Base-by-base conservation (phyloP, 495 filamentous ascomycete genomes). In the Hypoxylon rickii region DNA sequence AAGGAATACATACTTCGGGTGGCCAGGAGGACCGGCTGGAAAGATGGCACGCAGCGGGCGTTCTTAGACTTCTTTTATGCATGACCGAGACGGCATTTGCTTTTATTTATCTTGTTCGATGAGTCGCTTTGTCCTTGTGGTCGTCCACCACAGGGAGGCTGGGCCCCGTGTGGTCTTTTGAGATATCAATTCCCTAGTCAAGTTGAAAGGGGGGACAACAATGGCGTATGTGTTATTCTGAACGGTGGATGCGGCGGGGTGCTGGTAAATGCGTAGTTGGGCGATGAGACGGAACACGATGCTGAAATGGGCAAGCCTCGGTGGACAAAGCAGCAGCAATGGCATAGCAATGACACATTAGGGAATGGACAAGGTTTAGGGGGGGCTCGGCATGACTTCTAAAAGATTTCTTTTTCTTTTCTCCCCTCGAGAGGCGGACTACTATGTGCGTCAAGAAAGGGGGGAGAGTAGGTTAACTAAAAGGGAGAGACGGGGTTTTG, bases 1-100 rank as follows among this genome's bases (percentile, higher is more conserved):
- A 51, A 51, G 55, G 50, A 36, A 40, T 33, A 42, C 40, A 36
- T 51, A 45, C 55, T 55, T 59, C 49, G 29, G 22, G 42, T 52
- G 49, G 44, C 51, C 50, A 51, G 55, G 44, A 29, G 46, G 42
- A 55, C 45, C 46, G 22, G 47, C 50, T 55, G 45, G 45, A 59
- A n/a, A 59, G 58, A 68, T 59, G 58, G 56, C 55, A 61, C 43
- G 44, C 47, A 55, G 46, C 49, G 50, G 56, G 60, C 64, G 61
- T 69, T 71, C 69, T 73, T 76, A 73, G 71, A 72, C 68, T 72
- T 73, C 69, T 69, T 65, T 70, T 73, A 70, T 79, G 71, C 75
- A 77, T 77, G 71, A 74, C 71, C 55, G 63, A 68, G 69, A 69
- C 47, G 65, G 66, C 67, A 61, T 65, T 66, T 70, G 61, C 60